phyloP scores from a whole-genome alignment of 148 eudicot species.

The Arctostaphylos glauca region DNA sequence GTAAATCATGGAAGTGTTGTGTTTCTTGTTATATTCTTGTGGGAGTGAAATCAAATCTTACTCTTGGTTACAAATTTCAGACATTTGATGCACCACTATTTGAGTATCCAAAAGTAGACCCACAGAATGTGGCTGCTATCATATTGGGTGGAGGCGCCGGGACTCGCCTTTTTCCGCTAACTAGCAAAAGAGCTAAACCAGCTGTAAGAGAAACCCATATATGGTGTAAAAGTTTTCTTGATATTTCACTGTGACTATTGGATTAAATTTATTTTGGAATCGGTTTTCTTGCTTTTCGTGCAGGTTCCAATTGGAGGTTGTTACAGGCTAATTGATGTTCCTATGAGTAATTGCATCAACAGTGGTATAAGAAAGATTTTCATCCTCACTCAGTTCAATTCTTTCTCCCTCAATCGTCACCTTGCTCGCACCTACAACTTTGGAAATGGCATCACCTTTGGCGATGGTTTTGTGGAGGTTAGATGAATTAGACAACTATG shows the following conservation, averaged over 20 bases:
- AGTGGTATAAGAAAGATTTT: slow-evolving; percentile 87
- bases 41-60: background rate
- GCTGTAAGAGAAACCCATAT: slow-evolving; percentile 54
- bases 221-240: background rate
- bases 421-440: slow-evolving; percentile 70
- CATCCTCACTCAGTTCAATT: slow-evolving; percentile 93
- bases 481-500: slow-evolving; percentile 7
- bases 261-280: background rate
- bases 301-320: slow-evolving; percentile 98
- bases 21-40: background rate
- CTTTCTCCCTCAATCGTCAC: slow-evolving; percentile 92
- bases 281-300: slow-evolving; percentile 4
- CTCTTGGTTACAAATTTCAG: slow-evolving; percentile 27
- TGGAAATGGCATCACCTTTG: slow-evolving; percentile 85
- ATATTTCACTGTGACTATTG: background rate
- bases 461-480: slow-evolving; percentile 98
- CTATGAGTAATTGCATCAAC: slow-evolving; percentile 97
- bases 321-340: slow-evolving; percentile 90
- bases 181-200: slow-evolving; percentile 81
- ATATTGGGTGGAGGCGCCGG: slow-evolving; percentile 93
- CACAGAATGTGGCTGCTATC: slow-evolving; percentile 77
- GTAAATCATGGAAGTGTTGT: background rate
- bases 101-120: slow-evolving; percentile 59
- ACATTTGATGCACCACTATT: slow-evolving; percentile 37
- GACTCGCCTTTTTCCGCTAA: slow-evolving; percentile 84